phyloP scores from a whole-genome alignment of 371 early-diverging fungal genomes.

The Circinella umbellata region DNA sequence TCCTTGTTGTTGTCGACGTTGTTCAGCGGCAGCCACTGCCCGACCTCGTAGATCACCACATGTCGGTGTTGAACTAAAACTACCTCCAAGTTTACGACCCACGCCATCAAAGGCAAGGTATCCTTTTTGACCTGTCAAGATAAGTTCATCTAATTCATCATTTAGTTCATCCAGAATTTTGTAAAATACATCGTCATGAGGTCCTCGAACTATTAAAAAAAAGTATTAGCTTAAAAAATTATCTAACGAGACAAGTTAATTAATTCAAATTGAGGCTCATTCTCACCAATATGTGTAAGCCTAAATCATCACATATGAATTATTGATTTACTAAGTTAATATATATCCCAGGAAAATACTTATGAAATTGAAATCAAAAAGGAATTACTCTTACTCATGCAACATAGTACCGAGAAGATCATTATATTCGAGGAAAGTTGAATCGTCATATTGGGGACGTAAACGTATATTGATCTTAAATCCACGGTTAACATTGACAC shows the following conservation, averaged over 20 bases:
- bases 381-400: slow-evolving; percentile 59
- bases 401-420: slow-evolving; percentile 69
- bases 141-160: slow-evolving; percentile 54
- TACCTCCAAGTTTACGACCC: slow-evolving; percentile 39
- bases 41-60: slow-evolving; percentile 31
- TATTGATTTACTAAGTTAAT: background rate
- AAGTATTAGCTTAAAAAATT: too few relatives aligned
- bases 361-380: too few relatives aligned
- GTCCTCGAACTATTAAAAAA: slow-evolving; percentile 49
- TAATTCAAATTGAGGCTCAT: background rate
- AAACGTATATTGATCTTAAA: slow-evolving; percentile 62
- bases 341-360: background rate
- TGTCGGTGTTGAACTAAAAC: slow-evolving; percentile 22
- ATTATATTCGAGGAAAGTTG: slow-evolving; percentile 56
- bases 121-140: slow-evolving; percentile 52
- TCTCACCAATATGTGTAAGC: slow-evolving; percentile 55
- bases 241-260: too few relatives aligned
- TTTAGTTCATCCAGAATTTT: slow-evolving; percentile 56
- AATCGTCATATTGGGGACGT: slow-evolving; percentile 52
- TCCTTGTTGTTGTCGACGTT: slow-evolving; percentile 35
- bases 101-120: slow-evolving; percentile 53
- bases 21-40: slow-evolving; percentile 55
- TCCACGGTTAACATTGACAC: slow-evolving; percentile 66
- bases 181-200: slow-evolving; percentile 72
- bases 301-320: slow-evolving; percentile 22